Evolutionary conservation across 768 basidiomycete genomes (phyloP), one percentile per base, ranked within the genome.

Genomic region (Podaxis rugospora): DNA sequence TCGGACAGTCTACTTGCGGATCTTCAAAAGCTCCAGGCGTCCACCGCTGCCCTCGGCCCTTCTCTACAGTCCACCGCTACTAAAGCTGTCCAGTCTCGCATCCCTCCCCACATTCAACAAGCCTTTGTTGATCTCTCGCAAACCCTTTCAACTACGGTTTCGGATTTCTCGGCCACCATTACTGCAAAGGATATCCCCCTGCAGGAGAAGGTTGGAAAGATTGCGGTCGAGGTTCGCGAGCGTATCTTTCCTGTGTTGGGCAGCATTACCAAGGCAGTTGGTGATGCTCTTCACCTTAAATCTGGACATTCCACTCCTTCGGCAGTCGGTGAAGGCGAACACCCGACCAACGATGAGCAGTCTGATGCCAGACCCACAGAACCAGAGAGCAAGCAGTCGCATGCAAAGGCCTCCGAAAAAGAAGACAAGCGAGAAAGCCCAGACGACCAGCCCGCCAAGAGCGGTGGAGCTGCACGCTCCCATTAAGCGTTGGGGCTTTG

Each of bases 1-100:
- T 86, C 87, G 39, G 83, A 88, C 63, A 82, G 74, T 56, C 86
- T 92, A 85, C 72, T 90, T 52, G 52, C 67, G 27, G 88, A 92
- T 65, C 78, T 93, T 51, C 81, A 85, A 65, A 87, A 83, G 64
- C 76, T 92, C 50, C 83, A 89, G 68, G 67, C 80, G 7, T 84
- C 87, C 11, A 83, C 86, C 28, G 69, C 80, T 13, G 71, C 80
- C 14, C 73, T 86, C 57, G 77, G 82, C 23, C 66, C 80, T 0
- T 77, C 78, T 35, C 70, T 82, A 51, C 75, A 77, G 59, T 61
- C 71, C 28, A 70, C 72, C 16, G 59, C 78, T 13, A 68, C 75
- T n/a, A 70, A 67, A 53, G 28, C 59, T 9, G 59, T 60, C 23
- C 76, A 77, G 52, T 67, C 75, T 14, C 76, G 81, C 42, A 76